phyloP scores from a whole-genome alignment of 176 grass and related monocot species.

The Rhynchospora breviuscula region DNA sequence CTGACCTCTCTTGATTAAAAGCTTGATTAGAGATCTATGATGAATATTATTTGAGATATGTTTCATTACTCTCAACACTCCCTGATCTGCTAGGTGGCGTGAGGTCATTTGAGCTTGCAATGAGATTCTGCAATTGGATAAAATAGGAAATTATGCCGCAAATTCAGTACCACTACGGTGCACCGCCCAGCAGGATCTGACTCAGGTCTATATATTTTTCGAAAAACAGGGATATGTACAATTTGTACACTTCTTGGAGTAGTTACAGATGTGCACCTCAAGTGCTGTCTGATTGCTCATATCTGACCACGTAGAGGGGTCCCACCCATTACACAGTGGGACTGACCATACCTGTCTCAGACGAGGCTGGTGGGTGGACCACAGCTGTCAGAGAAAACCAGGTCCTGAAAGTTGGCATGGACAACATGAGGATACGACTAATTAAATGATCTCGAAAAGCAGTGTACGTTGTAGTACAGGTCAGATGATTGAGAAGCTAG shows the following conservation, averaged over 20 bases:
- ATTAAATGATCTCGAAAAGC: slow-evolving; percentile 73
- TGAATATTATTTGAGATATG: no score
- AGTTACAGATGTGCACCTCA: slow-evolving; percentile 78
- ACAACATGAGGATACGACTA: slow-evolving; percentile 71
- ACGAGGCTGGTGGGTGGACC: slow-evolving; percentile 51
- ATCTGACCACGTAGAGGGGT: slow-evolving; percentile 71
- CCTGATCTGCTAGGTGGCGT: slow-evolving; percentile 55
- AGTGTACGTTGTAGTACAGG: slow-evolving; percentile 66
- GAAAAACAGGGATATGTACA: no score
- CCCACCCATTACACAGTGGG: slow-evolving; percentile 48
- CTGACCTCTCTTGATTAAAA: no score
- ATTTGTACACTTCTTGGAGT: slow-evolving; percentile 88
- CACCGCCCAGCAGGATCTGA: slow-evolving; percentile 65
- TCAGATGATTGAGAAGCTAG: slow-evolving; percentile 77
- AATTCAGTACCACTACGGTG: slow-evolving; percentile 68
- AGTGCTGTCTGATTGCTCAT: slow-evolving; percentile 72
- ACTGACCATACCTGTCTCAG: slow-evolving; percentile 34
- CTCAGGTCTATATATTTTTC: no score
- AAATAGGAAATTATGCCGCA: slow-evolving; percentile 66
- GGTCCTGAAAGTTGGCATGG: slow-evolving; percentile 76
- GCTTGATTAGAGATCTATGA: no score
- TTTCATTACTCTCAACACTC: no score
- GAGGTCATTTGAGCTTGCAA: slow-evolving; percentile 79
- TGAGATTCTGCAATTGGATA: slow-evolving; percentile 78
- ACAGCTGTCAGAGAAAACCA: slow-evolving; percentile 79